Evolutionary conservation across 495 filamentous ascomycete genomes (phyloP).

Genomic region (Trichoderma erinaceum): DNA sequence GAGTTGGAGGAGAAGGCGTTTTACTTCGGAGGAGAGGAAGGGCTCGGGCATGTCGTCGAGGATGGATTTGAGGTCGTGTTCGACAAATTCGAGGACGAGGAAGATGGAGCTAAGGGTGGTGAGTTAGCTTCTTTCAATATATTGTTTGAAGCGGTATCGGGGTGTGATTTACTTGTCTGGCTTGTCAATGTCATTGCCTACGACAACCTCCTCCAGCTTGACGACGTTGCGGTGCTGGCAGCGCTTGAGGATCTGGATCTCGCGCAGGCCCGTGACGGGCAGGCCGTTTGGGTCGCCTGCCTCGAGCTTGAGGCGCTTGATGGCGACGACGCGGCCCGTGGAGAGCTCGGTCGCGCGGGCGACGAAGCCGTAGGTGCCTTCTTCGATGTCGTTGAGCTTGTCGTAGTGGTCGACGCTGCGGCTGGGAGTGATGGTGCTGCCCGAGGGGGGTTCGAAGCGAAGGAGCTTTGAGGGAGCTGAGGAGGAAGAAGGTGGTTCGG

Average conservation of each 20-base stretch:
- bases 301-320: constrained; percentile 94
- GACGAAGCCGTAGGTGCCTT: constrained; percentile 93
- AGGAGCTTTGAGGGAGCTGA: constrained; percentile 46
- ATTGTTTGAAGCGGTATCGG: no score
- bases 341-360: constrained; percentile 72
- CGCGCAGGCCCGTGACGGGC: constrained; percentile 84
- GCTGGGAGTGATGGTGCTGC: constrained; percentile 51
- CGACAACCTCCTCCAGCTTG: constrained; percentile 74
- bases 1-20: constrained; percentile 82
- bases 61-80: constrained; percentile 94
- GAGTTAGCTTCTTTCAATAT: not conserved
- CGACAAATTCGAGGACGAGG: constrained; percentile 95
- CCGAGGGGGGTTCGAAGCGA: constrained; percentile 61
- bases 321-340: constrained; percentile 81
- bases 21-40: constrained; percentile 87
- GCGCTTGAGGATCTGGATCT: constrained; percentile 60
- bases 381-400: constrained; percentile 91
- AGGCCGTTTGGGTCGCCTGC: constrained; percentile 70
- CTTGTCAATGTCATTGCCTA: constrained; percentile 57
- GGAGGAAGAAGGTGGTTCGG: constrained; percentile 40
- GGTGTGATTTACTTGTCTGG: constrained; percentile 75
- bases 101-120: constrained; percentile 60
- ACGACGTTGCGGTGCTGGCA: constrained; percentile 70
- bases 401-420: constrained; percentile 86
- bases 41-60: constrained; percentile 91